Evolutionary conservation across 768 basidiomycete genomes (phyloP), one percentile per base, ranked within the genome.

Genomic region (Boletus fagicola): DNA sequence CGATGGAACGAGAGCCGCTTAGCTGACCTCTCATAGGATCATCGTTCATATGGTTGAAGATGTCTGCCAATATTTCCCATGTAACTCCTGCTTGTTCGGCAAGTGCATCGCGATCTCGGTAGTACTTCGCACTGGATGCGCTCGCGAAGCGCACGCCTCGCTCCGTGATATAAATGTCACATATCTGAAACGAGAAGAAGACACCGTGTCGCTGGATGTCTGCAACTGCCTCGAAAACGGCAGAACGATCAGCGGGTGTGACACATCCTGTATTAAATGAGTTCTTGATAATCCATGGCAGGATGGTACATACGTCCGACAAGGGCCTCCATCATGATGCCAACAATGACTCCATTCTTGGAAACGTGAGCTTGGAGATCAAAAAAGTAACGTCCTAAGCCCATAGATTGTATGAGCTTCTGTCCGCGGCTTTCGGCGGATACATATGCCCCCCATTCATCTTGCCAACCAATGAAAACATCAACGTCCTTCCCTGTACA

Each of bases 141-240:
- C 52, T 51, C 5, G 65, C 53, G n/a, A 73, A 75, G 35, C 67
- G 67, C 18, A 70, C 68, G 12, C 72, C 70, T 26, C 42, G 49
- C 13, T 59, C 47, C n/a, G 72, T 73, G 42, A 75, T 69, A 50
- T 62, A 65, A 30, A 75, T 70, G 15, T 68, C 64, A 18, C 39
- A n/a, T 24, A 43, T 53, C 43, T 57, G 20, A 24, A 72, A 59
- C 8, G 6, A 16, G 43, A 73, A 50, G 26, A 57, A 35, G 28
- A 72, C 33, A 31, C 72, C 72, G 18, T 71, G 71, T 36, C 44
- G 65, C 53, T 68, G 72, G n/a, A 73, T 65, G 24, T 73, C 68
- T 4, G 68, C 64, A 18, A 73, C n/a, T 9, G 72, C 72, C 30
- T 68, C 65, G 22, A 59, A 70, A 44, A 72, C 68, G 24, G 62